A percentile compares a stretch with the other conserved stretches of the same genome.
These are phyloP conservation scores for Candida hungchunana DNA, from an alignment of 805 yeast genomes.

Conservation along the genomic window DNA sequence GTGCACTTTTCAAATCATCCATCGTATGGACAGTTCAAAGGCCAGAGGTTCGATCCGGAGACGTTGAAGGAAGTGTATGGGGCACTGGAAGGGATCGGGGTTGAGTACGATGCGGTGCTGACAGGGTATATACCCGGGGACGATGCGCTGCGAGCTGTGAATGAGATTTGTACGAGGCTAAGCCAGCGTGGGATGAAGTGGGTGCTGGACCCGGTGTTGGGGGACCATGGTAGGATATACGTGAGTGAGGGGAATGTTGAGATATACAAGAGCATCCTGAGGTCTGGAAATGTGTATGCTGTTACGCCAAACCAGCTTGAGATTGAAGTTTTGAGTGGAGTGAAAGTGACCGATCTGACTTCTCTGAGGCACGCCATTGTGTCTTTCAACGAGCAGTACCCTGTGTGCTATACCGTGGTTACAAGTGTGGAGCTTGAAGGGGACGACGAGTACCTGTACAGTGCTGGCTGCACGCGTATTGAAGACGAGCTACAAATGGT, in stretches of 20 bases:
- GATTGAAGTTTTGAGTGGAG: conserved; percentile 53
- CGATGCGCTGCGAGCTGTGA: conserved; percentile 48
- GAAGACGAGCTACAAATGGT: conserved; percentile 10
- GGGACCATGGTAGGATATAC: conserved; percentile 82
- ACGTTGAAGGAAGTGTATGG: conserved; percentile 45
- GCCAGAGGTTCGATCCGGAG: conserved; percentile 44
- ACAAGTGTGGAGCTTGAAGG: conserved; percentile 45
- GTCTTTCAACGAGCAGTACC: conserved; percentile 39
- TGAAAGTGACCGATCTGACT: conserved; percentile 35
- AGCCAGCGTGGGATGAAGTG: conserved; percentile 39
- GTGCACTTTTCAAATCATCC: conserved; percentile 91
- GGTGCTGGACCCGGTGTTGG: conserved; percentile 88
- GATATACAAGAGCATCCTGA: conserved; percentile 45
- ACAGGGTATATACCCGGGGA: conserved; percentile 78
- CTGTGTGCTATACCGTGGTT: conserved; percentile 49
- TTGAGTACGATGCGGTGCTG: conserved; percentile 59
- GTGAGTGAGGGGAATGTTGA: conserved; percentile 57
- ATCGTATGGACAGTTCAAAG: conserved; percentile 71
- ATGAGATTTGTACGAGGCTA: conserved; percentile 34
- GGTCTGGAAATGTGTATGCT: conserved; percentile 40
- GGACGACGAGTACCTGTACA: conserved; percentile 33
- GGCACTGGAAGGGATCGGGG: conserved; percentile 49
- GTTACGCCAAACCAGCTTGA: conserved; percentile 77
- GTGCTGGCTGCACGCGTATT: conserved; percentile 29
- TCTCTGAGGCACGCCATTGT: conserved; percentile 36